Conservation (phyloP, 768 basidiomycete species). For the Collybia mongolica region DNA sequence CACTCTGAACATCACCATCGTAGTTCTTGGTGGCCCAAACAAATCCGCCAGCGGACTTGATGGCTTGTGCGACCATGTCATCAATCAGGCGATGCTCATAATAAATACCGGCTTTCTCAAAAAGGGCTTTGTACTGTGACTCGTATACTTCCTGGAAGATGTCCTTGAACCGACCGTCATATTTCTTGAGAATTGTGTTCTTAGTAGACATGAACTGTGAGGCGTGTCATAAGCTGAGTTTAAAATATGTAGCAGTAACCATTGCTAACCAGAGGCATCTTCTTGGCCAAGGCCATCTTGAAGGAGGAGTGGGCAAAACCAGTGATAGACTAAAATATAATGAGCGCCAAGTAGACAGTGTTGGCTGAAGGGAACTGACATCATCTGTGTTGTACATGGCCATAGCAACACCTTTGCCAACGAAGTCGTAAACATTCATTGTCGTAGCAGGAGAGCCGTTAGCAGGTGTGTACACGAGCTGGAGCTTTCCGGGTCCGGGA, state of each 20-base stretch:
- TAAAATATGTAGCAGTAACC: background rate
- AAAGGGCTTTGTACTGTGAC: slow-evolving; percentile 64
- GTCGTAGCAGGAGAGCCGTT: slow-evolving; percentile 67
- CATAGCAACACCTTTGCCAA: slow-evolving; percentile 89
- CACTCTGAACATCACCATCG: slow-evolving; percentile 86
- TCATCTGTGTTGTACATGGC: slow-evolving; percentile 99
- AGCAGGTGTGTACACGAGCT: slow-evolving; percentile 84
- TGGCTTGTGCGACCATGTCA: slow-evolving; percentile 97
- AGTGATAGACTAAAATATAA: slow-evolving; percentile 63
- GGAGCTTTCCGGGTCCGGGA: slow-evolving; percentile 90
- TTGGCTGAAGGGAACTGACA: slow-evolving; percentile 31
- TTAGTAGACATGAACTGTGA: slow-evolving; percentile 93
- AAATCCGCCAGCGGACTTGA: slow-evolving; percentile 96
- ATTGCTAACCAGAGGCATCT: slow-evolving; percentile 64
- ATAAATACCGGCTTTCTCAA: slow-evolving; percentile 72
- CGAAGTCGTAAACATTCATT: slow-evolving; percentile 92
- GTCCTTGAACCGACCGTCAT: slow-evolving; percentile 99
- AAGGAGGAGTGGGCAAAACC: slow-evolving; percentile 98
- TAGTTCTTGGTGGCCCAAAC: slow-evolving; percentile 77
- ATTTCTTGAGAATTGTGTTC: slow-evolving; percentile 96
- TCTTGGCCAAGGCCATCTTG: slow-evolving; percentile 89
- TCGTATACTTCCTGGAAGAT: slow-evolving; percentile 98
- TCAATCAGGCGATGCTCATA: slow-evolving; percentile 97
- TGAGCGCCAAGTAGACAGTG: background rate
- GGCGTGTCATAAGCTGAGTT: background rate